Conservation (phyloP, 371 early-diverging fungal genomes). For the Blastocladiella emersonii region DNA sequence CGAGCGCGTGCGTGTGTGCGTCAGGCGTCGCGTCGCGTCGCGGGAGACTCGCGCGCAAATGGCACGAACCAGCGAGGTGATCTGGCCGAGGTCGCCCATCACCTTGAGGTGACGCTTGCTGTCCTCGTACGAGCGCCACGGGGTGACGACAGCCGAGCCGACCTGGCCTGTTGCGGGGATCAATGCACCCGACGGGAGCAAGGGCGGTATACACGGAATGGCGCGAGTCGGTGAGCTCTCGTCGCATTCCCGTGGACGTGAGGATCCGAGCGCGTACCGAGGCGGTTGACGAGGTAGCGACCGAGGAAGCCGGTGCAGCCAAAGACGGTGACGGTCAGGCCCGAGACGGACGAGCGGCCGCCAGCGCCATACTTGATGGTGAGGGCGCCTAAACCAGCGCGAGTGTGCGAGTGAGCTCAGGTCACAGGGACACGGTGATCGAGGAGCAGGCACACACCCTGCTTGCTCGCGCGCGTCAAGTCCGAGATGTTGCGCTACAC, state of each 20-base stretch:
- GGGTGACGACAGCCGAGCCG: slow-evolving; percentile 83
- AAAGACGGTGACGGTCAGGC: slow-evolving; percentile 86
- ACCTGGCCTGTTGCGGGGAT: slow-evolving; percentile 32
- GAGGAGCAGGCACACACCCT: no score
- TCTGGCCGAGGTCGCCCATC: slow-evolving; percentile 88
- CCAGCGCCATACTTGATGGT: slow-evolving; percentile 26
- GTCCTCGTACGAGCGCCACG: slow-evolving; percentile 81
- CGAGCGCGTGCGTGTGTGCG: neutral
- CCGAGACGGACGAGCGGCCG: slow-evolving; percentile 55
- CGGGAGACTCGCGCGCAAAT: neutral
- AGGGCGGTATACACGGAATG: neutral
- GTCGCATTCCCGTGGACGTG: no score
- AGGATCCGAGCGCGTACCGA: slow-evolving; percentile 52
- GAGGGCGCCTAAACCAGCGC: no score
- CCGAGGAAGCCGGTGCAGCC: slow-evolving; percentile 93
- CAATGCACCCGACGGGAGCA: neutral
- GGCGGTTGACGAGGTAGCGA: slow-evolving; percentile 78
- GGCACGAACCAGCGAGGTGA: slow-evolving; percentile 55
- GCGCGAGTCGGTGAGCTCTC: no score
- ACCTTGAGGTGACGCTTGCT: slow-evolving; percentile 69
- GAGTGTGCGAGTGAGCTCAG: no score
- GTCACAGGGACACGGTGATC: no score
- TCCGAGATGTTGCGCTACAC: no score
- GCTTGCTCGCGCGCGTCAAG: no score
- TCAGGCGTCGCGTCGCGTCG: no score